A percentile compares a stretch with the other conserved stretches of the same genome.
Evolutionary conservation across 2,329 filamentous ascomycete species (phyloP).

Genomic region (Hymenoscyphus fructigenus): DNA sequence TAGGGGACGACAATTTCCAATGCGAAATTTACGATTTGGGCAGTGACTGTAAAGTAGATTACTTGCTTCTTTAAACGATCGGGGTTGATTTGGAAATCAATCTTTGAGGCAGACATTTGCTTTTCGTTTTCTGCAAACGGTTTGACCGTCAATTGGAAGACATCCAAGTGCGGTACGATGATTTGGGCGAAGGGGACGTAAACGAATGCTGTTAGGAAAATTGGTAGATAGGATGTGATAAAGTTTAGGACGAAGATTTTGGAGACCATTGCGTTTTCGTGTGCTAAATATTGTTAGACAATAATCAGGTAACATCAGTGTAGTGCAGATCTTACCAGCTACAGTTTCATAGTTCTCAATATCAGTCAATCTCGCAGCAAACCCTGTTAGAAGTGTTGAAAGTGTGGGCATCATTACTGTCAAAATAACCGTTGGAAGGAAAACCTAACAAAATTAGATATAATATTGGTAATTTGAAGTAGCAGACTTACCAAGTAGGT

Average conservation of each 20-base stretch:
- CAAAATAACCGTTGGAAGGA: slow-evolving; percentile 86
- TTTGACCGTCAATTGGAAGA: slow-evolving; percentile 74
- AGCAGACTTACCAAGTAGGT: slow-evolving; percentile 65
- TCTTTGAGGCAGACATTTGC: slow-evolving; percentile 56
- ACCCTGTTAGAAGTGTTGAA: slow-evolving; percentile 68
- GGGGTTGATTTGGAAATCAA: slow-evolving; percentile 78
- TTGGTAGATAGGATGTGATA: slow-evolving; percentile 89
- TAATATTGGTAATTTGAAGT: not conserved
- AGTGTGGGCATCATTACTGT: slow-evolving; percentile 78
- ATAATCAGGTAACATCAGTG: not conserved
- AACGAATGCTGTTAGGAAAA: slow-evolving; percentile 90
- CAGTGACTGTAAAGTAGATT: slow-evolving; percentile 94
- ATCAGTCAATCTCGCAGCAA: slow-evolving; percentile 75
- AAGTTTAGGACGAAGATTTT: slow-evolving; percentile 98
- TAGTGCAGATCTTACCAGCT: slow-evolving; percentile 50
- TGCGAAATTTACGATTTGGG: slow-evolving; percentile 83
- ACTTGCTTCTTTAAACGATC: slow-evolving; percentile 83
- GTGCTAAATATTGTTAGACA: slow-evolving; percentile 47
- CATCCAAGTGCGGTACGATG: slow-evolving; percentile 80
- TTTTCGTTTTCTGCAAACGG: slow-evolving; percentile 75
- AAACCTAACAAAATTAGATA: slow-evolving; percentile 55
- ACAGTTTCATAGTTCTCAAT: slow-evolving; percentile 92
- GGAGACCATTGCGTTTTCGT: slow-evolving; percentile 79
- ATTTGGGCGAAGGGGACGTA: slow-evolving; percentile 88
- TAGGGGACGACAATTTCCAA: slow-evolving; percentile 86